Conservation (phyloP, 345 rosid genomes). For the Rhodamnia rubescens region DNA sequence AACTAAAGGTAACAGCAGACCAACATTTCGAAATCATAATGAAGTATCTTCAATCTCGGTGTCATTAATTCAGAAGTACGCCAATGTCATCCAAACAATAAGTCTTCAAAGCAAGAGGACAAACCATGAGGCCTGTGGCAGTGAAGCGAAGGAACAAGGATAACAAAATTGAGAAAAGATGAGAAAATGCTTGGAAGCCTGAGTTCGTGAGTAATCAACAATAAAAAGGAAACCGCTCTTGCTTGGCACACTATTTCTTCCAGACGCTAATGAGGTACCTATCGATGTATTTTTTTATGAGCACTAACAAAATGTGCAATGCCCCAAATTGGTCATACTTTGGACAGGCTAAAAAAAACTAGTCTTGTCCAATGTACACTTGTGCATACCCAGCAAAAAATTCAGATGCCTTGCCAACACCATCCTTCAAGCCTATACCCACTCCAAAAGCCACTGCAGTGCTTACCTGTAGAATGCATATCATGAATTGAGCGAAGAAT, state of each 20-base stretch:
- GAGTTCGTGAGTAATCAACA: not conserved
- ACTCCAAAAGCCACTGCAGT: slow-evolving; percentile 78
- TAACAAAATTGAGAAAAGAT: not conserved
- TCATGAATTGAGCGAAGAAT: not conserved
- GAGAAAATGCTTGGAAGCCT: not conserved
- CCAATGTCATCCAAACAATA: not conserved
- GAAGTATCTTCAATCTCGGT: not conserved
- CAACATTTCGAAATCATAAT: not conserved
- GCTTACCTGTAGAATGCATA: slow-evolving; percentile 33
- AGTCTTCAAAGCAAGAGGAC: not conserved
- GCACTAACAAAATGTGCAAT: not conserved
- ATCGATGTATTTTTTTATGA: not conserved
- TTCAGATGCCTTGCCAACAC: slow-evolving; percentile 76
- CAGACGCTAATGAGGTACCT: not conserved
- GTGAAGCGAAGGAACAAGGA: not conserved
- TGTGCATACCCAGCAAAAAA: slow-evolving; percentile 75
- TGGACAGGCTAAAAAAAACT: not conserved
- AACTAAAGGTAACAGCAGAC: not conserved
- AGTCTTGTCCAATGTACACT: not conserved
- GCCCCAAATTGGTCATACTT: not conserved
- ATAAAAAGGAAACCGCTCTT: not conserved
- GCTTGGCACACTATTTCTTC: not conserved
- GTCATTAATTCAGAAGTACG: not conserved
- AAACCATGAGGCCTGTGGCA: not conserved
- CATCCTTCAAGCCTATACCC: slow-evolving; percentile 68